phyloP scores from a whole-genome alignment of 768 basidiomycete species.

The Amanita muscaria region DNA sequence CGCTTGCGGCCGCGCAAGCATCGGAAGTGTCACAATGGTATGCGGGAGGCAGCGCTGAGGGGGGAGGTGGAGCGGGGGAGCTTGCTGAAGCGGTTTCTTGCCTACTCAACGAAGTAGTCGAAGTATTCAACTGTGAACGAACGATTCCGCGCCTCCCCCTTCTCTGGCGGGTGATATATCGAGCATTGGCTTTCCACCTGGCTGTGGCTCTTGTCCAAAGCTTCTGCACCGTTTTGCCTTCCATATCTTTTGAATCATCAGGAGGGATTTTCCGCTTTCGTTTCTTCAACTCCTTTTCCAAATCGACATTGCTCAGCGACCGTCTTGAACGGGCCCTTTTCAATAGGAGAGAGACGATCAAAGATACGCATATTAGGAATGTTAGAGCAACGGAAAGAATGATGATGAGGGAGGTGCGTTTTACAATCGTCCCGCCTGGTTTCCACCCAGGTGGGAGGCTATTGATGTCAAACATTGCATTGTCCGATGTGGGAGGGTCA shows the following conservation, averaged over 20 bases:
- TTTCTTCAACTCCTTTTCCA: conserved; percentile 39
- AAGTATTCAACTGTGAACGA: conserved; percentile 21
- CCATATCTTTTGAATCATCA: conserved; percentile 33
- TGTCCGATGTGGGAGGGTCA: conserved; percentile 12
- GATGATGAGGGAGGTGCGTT: conserved; percentile 41
- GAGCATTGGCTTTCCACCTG: conserved; percentile 60
- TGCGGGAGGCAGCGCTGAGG: conserved; percentile 24
- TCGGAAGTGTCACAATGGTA: conserved; percentile 30
- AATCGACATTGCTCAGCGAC: conserved; percentile 30
- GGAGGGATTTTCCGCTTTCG: conserved; percentile 3
- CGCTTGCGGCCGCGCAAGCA: neutral
- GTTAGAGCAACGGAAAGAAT: conserved; percentile 57
- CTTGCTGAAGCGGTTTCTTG: neutral
- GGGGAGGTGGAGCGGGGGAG: conserved; percentile 3
- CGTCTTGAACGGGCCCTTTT: conserved; percentile 31
- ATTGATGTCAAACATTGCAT: conserved; percentile 20
- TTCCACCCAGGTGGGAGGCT: conserved; percentile 51
- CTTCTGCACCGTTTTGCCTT: conserved; percentile 44
- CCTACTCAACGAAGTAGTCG: conserved; percentile 3
- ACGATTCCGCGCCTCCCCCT: conserved; percentile 30
- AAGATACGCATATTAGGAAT: conserved; percentile 48
- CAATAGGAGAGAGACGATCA: conserved; percentile 56
- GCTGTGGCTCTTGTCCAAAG: conserved; percentile 59
- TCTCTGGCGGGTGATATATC: conserved; percentile 52
- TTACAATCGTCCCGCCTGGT: conserved; percentile 10